Conservation (phyloP, 108 stramenopile species). For the Nitzschia sp. region DNA sequence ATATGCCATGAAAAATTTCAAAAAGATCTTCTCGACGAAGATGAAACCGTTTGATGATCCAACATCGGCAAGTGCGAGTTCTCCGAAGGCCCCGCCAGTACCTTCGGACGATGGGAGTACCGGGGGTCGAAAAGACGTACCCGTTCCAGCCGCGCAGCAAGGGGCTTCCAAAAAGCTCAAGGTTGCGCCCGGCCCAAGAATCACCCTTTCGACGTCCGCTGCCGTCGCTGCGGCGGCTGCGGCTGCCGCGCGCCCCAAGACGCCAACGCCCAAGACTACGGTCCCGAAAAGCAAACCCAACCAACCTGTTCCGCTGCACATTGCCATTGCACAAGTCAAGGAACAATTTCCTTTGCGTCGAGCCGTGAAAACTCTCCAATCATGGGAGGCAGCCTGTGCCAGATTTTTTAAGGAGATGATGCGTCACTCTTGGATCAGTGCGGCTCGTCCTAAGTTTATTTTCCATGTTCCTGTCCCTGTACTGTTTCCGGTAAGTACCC, state of each 20-base stretch:
- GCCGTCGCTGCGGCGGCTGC: constrained; percentile 15
- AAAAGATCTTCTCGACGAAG: constrained; percentile 56
- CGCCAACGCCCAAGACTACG: constrained; percentile 10
- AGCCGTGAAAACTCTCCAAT: constrained; percentile 60
- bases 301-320: constrained; percentile 81
- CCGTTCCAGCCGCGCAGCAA: background rate
- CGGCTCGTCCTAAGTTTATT: constrained; percentile 67
- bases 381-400: constrained; percentile 77
- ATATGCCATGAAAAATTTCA: constrained; percentile 66
- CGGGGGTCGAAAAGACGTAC: constrained; percentile 16
- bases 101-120: background rate
- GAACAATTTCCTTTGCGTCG: constrained; percentile 78
- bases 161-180: constrained; percentile 41
- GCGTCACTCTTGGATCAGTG: constrained; percentile 81
- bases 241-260: constrained; percentile 23
- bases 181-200: constrained; percentile 37
- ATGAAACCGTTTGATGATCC: constrained; percentile 67
- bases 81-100: background rate
- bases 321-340: constrained; percentile 83
- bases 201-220: constrained; percentile 42
- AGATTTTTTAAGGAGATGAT: constrained; percentile 67
- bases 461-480: constrained; percentile 85
- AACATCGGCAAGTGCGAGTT: constrained; percentile 10
- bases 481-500: constrained; percentile 72
- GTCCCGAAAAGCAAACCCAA: constrained; percentile 45